These are phyloP conservation scores for Protomyces macrosporus DNA, from an alignment of 1,139 yeast genomes.

Conservation along the genomic window DNA sequence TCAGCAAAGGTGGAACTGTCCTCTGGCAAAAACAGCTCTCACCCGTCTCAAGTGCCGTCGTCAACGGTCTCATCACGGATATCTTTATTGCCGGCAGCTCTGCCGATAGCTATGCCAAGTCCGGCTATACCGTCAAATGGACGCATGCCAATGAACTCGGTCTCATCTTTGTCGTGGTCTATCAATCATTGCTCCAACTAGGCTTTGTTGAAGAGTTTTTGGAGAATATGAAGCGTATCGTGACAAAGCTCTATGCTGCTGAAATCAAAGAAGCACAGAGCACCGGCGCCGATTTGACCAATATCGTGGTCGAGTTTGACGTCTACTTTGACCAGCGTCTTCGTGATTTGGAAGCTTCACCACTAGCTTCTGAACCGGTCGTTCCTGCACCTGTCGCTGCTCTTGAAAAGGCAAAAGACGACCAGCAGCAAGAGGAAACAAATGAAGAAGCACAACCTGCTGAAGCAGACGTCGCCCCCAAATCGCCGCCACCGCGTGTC, in stretches of 20 bases:
- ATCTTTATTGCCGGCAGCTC: conserved; percentile 44
- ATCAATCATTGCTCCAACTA: conserved; percentile 40
- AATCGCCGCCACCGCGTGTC: not conserved
- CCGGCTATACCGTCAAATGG: conserved; percentile 42
- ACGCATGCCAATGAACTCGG: conserved; percentile 39
- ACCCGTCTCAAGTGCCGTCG: conserved; percentile 44
- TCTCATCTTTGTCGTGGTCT: conserved; percentile 34
- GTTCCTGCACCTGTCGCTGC: not conserved
- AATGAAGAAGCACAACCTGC: too few relatives aligned
- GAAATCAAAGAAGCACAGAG: conserved; percentile 32
- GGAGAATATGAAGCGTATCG: conserved; percentile 38
- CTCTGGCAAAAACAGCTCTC: conserved; percentile 44
- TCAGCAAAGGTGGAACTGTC: conserved; percentile 56
- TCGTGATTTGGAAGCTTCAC: conserved; percentile 33
- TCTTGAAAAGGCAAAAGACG: too few relatives aligned
- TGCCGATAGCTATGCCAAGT: conserved; percentile 32
- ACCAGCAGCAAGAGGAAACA: too few relatives aligned
- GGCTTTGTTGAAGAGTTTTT: conserved; percentile 39
- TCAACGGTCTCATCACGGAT: conserved; percentile 50
- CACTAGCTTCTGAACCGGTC: not conserved
- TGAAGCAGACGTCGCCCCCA: not conserved
- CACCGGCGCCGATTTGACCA: conserved; percentile 31
- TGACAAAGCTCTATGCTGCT: conserved; percentile 37
- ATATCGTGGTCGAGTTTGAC: conserved; percentile 36
- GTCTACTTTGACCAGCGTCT: conserved; percentile 39